Evolutionary conservation across 495 filamentous ascomycete species (phyloP), one percentile per base, ranked within the genome.

Genomic region (Penicillium herquei): DNA sequence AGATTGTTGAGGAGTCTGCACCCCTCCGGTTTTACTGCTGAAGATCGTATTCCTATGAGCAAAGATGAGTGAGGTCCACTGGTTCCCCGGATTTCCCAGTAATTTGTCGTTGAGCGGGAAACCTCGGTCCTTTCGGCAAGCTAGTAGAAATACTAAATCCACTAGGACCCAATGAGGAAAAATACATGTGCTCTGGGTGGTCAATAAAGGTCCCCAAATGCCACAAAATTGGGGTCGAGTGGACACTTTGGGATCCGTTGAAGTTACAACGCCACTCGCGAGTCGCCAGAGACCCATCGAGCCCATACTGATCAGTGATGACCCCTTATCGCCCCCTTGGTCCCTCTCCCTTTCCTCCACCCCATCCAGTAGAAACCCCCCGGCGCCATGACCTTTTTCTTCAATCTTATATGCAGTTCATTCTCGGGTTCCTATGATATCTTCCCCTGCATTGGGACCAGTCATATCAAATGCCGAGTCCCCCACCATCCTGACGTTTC

Each of bases 41-140:
- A 41, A 9, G 39, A 52, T 52, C 39, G 11, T 32, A 40, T 31
- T 14, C n/a, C 47, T 49, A 58, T 62, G 48, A 55, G 48, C 39
- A 55, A 52, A n/a, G 59, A 62, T 58, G 52, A 45, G 14, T 39
- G 3, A 39, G 17, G 48, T 21, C 52, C 48, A 42, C 57, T 32
- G 10, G 56, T 58, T 58, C 56, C 56, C 56, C 56, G 40, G 56
- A 54, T 59, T 59, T 54, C 46, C 51, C 46, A 37, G 33, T 42
- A 21, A 49, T 33, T 21, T 44, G 11, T 17, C 32, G 34, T 33
- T 16, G 31, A 18, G 49, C n/a, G 42, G n/a, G 21, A 26, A n/a
- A 50, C 52, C 57, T 60, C 57, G 57, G 57, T 42, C 43, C 13
- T 51, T 44, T 44, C 18, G 26, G 43, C 13, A 32, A n/a, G 34